Evolutionary conservation across 176 grass and related monocot genomes (phyloP).

Genomic region (Melocanna baccifera): DNA sequence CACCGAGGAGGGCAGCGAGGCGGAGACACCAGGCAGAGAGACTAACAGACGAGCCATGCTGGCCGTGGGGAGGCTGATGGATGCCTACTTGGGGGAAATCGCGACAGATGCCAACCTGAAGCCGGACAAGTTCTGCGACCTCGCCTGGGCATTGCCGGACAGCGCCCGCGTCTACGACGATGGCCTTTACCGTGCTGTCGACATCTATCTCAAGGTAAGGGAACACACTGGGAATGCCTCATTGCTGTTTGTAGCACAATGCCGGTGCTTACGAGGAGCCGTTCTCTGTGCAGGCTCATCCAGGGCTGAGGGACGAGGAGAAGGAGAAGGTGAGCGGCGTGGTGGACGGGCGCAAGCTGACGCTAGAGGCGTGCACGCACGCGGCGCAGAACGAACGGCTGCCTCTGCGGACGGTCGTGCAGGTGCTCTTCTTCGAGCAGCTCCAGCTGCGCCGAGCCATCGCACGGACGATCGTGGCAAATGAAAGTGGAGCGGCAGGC

Average conservation of each 20-base stretch:
- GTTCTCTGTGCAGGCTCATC: slow-evolving; percentile 57
- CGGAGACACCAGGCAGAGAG: slow-evolving; percentile 34
- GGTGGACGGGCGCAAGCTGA: slow-evolving; percentile 89
- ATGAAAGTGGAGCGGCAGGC: slow-evolving; percentile 41
- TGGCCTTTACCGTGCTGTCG: slow-evolving; percentile 91
- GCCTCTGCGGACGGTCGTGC: slow-evolving; percentile 81
- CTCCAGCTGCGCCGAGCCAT: slow-evolving; percentile 91
- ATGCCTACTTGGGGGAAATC: slow-evolving; percentile 85
- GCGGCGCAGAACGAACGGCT: slow-evolving; percentile 93
- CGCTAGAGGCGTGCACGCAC: slow-evolving; percentile 91
- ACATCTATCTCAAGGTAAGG: slow-evolving; percentile 90
- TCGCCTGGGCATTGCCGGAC: slow-evolving; percentile 86
- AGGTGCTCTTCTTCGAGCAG: slow-evolving; percentile 99
- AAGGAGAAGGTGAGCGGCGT: slow-evolving; percentile 80
- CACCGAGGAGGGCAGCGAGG: slow-evolving; percentile 35
- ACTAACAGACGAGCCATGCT: slow-evolving; percentile 41
- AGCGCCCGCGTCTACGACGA: slow-evolving; percentile 77
- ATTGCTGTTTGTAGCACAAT: not conserved
- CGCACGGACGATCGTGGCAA: slow-evolving; percentile 60
- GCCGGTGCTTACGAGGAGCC: not conserved
- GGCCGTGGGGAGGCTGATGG: slow-evolving; percentile 64
- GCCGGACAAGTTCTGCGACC: slow-evolving; percentile 83
- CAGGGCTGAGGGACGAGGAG: slow-evolving; percentile 69
- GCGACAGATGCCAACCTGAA: slow-evolving; percentile 85
- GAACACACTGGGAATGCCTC: not conserved